Conservation (phyloP, 2,329 filamentous ascomycete species). For the Nigrospora oryzae region DNA sequence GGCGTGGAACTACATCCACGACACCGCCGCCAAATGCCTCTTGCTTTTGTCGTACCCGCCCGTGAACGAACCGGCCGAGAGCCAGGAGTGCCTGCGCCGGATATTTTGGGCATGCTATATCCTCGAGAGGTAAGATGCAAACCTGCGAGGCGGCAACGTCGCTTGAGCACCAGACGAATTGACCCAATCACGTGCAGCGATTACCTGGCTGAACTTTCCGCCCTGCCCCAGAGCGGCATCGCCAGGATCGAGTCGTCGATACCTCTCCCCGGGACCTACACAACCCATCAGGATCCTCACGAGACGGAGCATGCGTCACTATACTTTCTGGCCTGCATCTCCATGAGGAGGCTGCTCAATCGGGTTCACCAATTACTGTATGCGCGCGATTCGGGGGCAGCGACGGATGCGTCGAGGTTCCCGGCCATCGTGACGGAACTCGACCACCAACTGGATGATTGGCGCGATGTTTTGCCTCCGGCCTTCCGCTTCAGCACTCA, state of each 20-base stretch:
- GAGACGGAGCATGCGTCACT: slow-evolving; percentile 39
- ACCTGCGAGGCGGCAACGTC: too few species aligned
- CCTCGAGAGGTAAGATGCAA: slow-evolving; percentile 32
- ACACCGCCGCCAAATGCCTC: slow-evolving; percentile 39
- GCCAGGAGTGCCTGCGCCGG: slow-evolving; percentile 36
- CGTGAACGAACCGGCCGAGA: slow-evolving; percentile 23
- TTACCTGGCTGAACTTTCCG: slow-evolving; percentile 42
- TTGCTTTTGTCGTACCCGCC: slow-evolving; percentile 35
- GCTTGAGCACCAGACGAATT: too few species aligned
- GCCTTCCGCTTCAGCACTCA: slow-evolving; percentile 29
- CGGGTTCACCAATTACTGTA: slow-evolving; percentile 41
- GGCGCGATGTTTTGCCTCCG: slow-evolving; percentile 35
- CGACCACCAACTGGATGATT: slow-evolving; percentile 38
- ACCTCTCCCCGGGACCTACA: slow-evolving; percentile 35
- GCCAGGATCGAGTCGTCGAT: slow-evolving; percentile 42
- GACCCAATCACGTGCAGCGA: slow-evolving; percentile 24
- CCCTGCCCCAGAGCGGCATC: slow-evolving; percentile 39
- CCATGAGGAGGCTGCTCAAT: slow-evolving; percentile 38
- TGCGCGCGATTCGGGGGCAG: slow-evolving; percentile 32
- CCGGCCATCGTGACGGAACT: slow-evolving; percentile 38
- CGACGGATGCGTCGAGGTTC: slow-evolving; percentile 33
- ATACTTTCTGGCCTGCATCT: slow-evolving; percentile 46
- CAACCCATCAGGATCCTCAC: slow-evolving; percentile 28
- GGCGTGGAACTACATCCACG: slow-evolving; percentile 42
- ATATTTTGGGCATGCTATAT: slow-evolving; percentile 50